phyloP scores from a whole-genome alignment of 257 asterid genomes.

The Agastache rugosa region DNA sequence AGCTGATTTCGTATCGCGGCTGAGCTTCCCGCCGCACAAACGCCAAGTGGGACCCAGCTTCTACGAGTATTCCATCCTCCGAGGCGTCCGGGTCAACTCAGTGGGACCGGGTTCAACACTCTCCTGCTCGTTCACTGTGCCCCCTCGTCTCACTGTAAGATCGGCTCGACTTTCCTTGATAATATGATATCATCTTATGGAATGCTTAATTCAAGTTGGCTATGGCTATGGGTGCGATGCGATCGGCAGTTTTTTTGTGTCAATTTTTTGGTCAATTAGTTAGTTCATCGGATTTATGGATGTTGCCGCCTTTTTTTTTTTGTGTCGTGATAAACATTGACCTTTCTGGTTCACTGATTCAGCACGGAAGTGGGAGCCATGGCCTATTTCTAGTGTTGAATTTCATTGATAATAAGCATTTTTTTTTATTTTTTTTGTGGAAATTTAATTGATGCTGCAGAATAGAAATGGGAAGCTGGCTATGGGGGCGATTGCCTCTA shows the following conservation, averaged over 20 bases:
- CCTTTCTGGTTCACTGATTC: background rate
- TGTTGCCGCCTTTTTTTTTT: no score
- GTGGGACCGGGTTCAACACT: constrained; percentile 58
- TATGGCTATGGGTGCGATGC: background rate
- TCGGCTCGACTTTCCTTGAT: background rate
- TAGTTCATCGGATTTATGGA: no score
- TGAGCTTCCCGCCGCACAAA: constrained; percentile 56
- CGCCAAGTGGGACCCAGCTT: constrained; percentile 57
- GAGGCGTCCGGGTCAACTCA: constrained; percentile 73
- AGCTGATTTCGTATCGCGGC: constrained; percentile 47
- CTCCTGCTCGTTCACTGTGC: constrained; percentile 72
- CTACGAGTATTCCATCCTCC: constrained; percentile 71
- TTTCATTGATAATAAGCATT: background rate
- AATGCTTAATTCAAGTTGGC: no score
- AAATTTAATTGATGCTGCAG: constrained; percentile 41
- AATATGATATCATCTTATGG: no score
- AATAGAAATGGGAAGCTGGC: constrained; percentile 66
- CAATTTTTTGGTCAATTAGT: background rate
- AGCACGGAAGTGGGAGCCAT: no score
- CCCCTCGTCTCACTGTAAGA: constrained; percentile 76
- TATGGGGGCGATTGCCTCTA: constrained; percentile 69
- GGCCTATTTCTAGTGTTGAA: no score
- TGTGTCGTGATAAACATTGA: background rate
- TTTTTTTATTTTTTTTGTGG: no score
- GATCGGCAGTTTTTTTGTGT: background rate